A percentile compares a stretch with the other conserved stretches of the same genome.
These are phyloP conservation scores for Coemansia asiatica DNA, from an alignment of 192 early-diverging fungal genomes.

Conservation along the genomic window DNA sequence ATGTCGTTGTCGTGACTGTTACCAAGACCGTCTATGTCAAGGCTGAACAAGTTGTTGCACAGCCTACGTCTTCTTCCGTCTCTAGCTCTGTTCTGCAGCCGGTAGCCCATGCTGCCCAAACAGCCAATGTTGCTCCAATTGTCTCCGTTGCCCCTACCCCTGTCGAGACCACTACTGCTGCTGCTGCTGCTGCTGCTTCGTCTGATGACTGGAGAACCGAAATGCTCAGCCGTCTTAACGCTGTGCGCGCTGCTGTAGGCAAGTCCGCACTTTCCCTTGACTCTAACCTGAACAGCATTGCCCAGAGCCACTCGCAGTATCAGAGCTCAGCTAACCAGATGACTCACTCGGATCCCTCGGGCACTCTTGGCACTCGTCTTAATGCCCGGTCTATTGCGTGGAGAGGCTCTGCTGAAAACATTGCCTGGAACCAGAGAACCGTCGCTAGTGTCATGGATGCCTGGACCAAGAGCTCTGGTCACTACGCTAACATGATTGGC, in stretches of 20 bases:
- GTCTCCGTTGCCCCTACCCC: constrained; percentile 3
- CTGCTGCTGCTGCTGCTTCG: background rate
- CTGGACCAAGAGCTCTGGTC: constrained; percentile 52
- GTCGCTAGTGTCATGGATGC: constrained; percentile 37
- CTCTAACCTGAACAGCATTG: constrained; percentile 21
- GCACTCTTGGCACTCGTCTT: constrained; percentile 32
- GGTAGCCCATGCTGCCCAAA: constrained; percentile 4
- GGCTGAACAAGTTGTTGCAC: background rate
- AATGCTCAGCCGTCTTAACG: constrained; percentile 46
- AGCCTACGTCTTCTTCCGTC: background rate
- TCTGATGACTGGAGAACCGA: constrained; percentile 21
- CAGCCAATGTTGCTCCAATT: constrained; percentile 4
- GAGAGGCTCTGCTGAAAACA: constrained; percentile 49
- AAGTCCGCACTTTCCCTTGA: constrained; percentile 20
- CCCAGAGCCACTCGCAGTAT: constrained; percentile 46
- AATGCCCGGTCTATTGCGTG: constrained; percentile 10
- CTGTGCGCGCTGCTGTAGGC: constrained; percentile 31
- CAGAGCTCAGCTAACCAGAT: constrained; percentile 19
- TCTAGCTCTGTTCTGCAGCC: background rate
- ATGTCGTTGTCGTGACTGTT: constrained; percentile 28
- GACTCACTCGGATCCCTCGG: constrained; percentile 31
- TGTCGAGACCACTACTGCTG: background rate
- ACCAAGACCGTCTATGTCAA: constrained; percentile 15
- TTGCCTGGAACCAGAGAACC: constrained; percentile 44
- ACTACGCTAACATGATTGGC: constrained; percentile 53